phyloP scores from a whole-genome alignment of 495 filamentous ascomycete genomes.

The Delitschia confertaspora region DNA sequence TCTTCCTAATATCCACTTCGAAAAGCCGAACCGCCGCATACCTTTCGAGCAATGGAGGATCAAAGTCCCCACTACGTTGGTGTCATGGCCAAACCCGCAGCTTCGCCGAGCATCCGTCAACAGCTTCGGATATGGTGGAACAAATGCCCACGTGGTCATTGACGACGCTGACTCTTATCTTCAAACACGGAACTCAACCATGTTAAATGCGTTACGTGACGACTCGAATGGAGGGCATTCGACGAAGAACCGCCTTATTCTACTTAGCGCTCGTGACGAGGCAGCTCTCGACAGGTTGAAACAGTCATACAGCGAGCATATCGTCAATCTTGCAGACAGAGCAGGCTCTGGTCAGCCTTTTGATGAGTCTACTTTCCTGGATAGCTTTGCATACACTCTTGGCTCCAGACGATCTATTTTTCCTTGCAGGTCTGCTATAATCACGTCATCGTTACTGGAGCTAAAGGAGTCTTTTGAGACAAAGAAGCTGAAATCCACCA shows the following conservation, averaged over 20 bases:
- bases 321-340: neutral
- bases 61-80: slow-evolving; percentile 8
- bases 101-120: slow-evolving; percentile 32
- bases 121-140: slow-evolving; percentile 37
- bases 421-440: no score
- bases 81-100: slow-evolving; percentile 6
- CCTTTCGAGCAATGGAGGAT: slow-evolving; percentile 16
- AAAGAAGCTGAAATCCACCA: no score
- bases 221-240: neutral
- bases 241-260: slow-evolving; percentile 7
- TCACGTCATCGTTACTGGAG: neutral
- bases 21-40: slow-evolving; percentile 36
- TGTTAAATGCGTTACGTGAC: neutral
- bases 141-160: slow-evolving; percentile 32
- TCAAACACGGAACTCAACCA: slow-evolving; percentile 2
- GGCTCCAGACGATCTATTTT: slow-evolving; percentile 6
- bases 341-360: neutral
- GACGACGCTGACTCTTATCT: slow-evolving; percentile 28
- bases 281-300: slow-evolving; percentile 13
- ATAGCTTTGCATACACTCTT: slow-evolving; percentile 12
- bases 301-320: slow-evolving; percentile 1
- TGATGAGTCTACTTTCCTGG: neutral
- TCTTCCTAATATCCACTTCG: slow-evolving; percentile 29
- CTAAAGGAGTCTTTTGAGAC: no score
- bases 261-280: slow-evolving; percentile 20